Base-by-base conservation (phyloP, 1,284 basidiomycete genomes). In the Trichosporon faecale region DNA sequence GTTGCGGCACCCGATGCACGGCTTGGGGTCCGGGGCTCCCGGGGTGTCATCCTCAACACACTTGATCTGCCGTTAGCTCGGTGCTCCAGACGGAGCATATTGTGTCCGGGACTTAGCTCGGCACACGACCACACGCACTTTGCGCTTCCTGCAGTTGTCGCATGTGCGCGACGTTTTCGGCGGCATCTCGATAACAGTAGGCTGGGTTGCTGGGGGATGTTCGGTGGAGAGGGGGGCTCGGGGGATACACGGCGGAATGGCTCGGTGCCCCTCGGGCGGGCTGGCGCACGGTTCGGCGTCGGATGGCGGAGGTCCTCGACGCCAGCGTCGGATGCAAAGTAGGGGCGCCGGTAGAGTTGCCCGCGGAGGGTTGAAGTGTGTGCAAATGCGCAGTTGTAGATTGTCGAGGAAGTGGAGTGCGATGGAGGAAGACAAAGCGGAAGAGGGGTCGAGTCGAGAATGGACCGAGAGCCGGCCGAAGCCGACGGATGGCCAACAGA, bases 81-180 rank as follows among this genome's bases (percentile, higher is more conserved):
- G 46, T n/a, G 46, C 46, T 52, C 21, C 46, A 11, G 21, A 52
- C 46, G 46, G 46, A 52, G 46, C 21, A 52, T n/a, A 52, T n/a
- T 52, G 46, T 9, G 9, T 52, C 46, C 46, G 46, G 46, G 2
- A 2, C 8, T 9, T 21, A 52, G n/a, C n/a, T 3, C 6, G n/a
- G 46, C 3, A 52, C 35, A 37, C 35, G 46, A n/a, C n/a, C 6
- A n/a, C n/a, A 74, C 78, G 65, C 67, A 79, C 79, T 74, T 81
- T 81, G 63, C 80, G 73, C 40, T 77, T 79, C 33, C 80, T 70
- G 65, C 80, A 81, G 70, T 81, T 78, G 65, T 81, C 80, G 65
- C 80, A 81, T 1, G 80, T 81, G 57, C 74, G 65, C 31, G 68
- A 64, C 25, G 68, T 21, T 61, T 66, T 69, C 27, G 65, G 60